A percentile compares a stretch with the other conserved stretches of the same genome.
These are phyloP conservation scores for Pharnaceum exiguum DNA, from an alignment of 148 eudicot species.

Conservation along the genomic window DNA sequence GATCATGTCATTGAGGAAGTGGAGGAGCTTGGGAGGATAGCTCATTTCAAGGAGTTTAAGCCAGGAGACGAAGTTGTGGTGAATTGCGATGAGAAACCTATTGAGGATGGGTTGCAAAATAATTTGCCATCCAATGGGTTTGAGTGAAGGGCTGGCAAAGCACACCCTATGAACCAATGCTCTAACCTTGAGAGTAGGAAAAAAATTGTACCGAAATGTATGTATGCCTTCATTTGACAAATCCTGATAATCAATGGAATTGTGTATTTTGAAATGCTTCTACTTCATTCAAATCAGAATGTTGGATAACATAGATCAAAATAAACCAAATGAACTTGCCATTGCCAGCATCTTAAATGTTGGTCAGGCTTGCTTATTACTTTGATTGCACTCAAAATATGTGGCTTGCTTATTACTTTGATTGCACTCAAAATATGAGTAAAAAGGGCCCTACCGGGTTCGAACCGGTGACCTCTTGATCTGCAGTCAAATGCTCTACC, in stretches of 20 bases:
- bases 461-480: slow-evolving; percentile 19
- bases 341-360: too few relatives aligned
- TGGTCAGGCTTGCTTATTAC: too few relatives aligned
- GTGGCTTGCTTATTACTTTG: too few relatives aligned
- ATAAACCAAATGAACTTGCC: too few relatives aligned
- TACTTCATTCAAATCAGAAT: too few relatives aligned
- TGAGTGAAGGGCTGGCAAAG: slow-evolving; percentile 11
- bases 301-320: too few relatives aligned
- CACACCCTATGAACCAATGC: not conserved
- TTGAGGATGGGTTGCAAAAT: slow-evolving; percentile 26
- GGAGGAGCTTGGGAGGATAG: slow-evolving; percentile 72
- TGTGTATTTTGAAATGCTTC: too few relatives aligned
- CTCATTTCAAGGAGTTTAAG: slow-evolving; percentile 54
- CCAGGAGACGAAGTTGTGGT: slow-evolving; percentile 32
- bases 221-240: too few relatives aligned
- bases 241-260: too few relatives aligned
- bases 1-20: slow-evolving; percentile 86
- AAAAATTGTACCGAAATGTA: too few relatives aligned
- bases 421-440: not conserved
- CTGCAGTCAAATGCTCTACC: slow-evolving; percentile 19
- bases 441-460: slow-evolving; percentile 17
- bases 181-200: not conserved
- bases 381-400: too few relatives aligned
- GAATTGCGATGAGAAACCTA: slow-evolving; percentile 7
- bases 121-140: slow-evolving; percentile 57